Evolutionary conservation across 2,329 filamentous ascomycete species (phyloP).

Genomic region (Clonostachys byssicola): DNA sequence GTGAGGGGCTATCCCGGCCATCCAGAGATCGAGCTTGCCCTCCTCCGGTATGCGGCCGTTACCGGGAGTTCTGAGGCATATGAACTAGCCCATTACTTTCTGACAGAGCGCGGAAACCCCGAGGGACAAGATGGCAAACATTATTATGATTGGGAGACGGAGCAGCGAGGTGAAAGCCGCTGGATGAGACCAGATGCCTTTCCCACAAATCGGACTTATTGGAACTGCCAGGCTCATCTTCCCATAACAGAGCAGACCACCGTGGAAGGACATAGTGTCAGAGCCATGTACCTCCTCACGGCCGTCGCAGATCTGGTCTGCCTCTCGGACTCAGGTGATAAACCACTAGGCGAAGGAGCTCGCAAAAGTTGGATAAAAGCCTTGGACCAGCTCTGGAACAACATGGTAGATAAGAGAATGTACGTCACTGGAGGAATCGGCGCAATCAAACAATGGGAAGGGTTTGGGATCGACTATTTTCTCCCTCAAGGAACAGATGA

Average conservation of each 20-base stretch:
- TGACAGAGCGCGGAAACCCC: conserved; percentile 52
- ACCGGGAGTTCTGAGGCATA: conserved; percentile 28
- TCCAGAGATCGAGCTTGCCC: conserved; percentile 40
- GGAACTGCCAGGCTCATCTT: conserved; percentile 53
- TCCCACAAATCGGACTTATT: conserved; percentile 28
- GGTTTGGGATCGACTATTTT: conserved; percentile 56
- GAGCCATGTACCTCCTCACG: conserved; percentile 57
- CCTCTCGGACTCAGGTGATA: conserved; percentile 5
- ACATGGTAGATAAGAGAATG: conserved; percentile 59
- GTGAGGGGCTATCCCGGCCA: conserved; percentile 56
- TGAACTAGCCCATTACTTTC: conserved; percentile 49
- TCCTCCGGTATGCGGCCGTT: conserved; percentile 27
- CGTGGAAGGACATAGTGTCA: conserved; percentile 55
- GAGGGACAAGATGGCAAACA: conserved; percentile 40
- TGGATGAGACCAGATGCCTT: conserved; percentile 42
- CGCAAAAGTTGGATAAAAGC: conserved; percentile 26
- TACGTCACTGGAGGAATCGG: conserved; percentile 60
- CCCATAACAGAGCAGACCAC: conserved; percentile 49
- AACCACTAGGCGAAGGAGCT: conserved; percentile 1
- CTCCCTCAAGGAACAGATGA: conserved; percentile 55
- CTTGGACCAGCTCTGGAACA: conserved; percentile 47
- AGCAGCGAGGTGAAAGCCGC: conserved; percentile 41
- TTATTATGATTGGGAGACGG: conserved; percentile 50
- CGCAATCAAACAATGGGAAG: conserved; percentile 49
- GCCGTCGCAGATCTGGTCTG: conserved; percentile 49